Conservation (phyloP, 1,139 yeast species). For the Candida labiduridarum region DNA sequence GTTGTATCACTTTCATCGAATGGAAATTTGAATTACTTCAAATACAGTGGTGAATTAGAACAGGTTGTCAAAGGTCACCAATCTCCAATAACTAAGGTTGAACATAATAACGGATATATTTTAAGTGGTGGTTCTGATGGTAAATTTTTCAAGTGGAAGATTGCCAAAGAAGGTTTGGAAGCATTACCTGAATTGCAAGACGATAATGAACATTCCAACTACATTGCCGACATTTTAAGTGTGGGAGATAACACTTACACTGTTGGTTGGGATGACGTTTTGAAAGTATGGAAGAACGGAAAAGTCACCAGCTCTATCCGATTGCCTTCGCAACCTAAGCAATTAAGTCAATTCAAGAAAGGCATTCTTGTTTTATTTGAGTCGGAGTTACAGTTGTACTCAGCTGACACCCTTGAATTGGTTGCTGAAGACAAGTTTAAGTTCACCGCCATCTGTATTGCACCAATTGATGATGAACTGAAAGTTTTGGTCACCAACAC, state of each 20-base stretch:
- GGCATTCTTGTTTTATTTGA: constrained; percentile 52
- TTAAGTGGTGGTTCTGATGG: constrained; percentile 89
- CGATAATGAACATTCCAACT: constrained; percentile 51
- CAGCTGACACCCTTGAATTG: constrained; percentile 24
- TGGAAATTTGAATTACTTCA: constrained; percentile 71
- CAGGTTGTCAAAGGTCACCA: constrained; percentile 75
- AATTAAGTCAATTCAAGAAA: constrained; percentile 36
- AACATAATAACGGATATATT: constrained; percentile 28
- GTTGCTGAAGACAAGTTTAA: constrained; percentile 26
- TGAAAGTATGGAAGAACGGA: constrained; percentile 48
- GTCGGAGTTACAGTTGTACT: constrained; percentile 38
- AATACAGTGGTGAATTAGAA: constrained; percentile 40
- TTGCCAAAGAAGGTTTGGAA: constrained; percentile 28
- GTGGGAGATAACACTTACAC: constrained; percentile 43
- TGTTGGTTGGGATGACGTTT: constrained; percentile 88
- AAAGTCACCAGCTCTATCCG: constrained; percentile 26
- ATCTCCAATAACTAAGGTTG: constrained; percentile 63
- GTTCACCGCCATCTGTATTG: constrained; percentile 43
- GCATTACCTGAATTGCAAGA: constrained; percentile 20
- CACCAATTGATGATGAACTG: constrained; percentile 25
- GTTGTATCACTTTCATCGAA: constrained; percentile 69
- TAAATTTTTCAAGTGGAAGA: constrained; percentile 60
- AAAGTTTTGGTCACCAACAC: constrained; percentile 55
- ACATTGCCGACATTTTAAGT: constrained; percentile 50
- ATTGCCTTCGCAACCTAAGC: constrained; percentile 68